Conservation (phyloP, 768 basidiomycete species). For the Calocera viscosa region DNA sequence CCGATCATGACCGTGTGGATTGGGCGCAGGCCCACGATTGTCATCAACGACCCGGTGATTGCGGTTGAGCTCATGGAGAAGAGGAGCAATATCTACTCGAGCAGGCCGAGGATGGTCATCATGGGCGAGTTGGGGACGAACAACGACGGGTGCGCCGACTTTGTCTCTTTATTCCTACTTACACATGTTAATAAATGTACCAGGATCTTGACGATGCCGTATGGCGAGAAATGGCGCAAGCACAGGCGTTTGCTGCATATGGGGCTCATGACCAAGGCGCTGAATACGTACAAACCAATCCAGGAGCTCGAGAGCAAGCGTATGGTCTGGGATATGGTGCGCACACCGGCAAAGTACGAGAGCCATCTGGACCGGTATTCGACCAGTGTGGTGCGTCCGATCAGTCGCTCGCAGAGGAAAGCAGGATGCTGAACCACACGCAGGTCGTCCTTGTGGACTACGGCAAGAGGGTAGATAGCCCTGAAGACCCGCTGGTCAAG, state of each 20-base stretch:
- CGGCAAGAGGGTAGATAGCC: not conserved
- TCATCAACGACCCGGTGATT: slow-evolving; percentile 11
- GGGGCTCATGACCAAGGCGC: slow-evolving; percentile 11
- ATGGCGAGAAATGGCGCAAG: slow-evolving; percentile 13
- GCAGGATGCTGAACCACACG: not conserved
- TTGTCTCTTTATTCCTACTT: not conserved
- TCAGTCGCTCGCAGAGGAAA: not conserved
- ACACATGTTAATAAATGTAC: not conserved
- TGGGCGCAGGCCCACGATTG: slow-evolving; percentile 18
- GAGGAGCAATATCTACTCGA: slow-evolving; percentile 18
- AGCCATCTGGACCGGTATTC: slow-evolving; percentile 12
- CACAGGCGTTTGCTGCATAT: slow-evolving; percentile 11
- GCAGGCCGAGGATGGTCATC: slow-evolving; percentile 18
- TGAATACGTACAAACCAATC: slow-evolving; percentile 8
- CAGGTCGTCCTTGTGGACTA: not conserved
- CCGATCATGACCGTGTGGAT: slow-evolving; percentile 19
- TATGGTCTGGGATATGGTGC: not conserved
- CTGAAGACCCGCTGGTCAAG: slow-evolving; percentile 3
- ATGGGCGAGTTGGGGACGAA: slow-evolving; percentile 16
- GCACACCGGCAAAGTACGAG: slow-evolving; percentile 7
- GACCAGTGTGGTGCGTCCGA: not conserved
- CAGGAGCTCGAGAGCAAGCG: slow-evolving; percentile 15
- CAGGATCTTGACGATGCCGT: slow-evolving; percentile 9
- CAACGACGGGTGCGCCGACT: not conserved
- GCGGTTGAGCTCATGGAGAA: slow-evolving; percentile 17